Base-by-base conservation (phyloP, 2,329 filamentous ascomycete genomes). In the Cladosporium austrohemisphaericum region DNA sequence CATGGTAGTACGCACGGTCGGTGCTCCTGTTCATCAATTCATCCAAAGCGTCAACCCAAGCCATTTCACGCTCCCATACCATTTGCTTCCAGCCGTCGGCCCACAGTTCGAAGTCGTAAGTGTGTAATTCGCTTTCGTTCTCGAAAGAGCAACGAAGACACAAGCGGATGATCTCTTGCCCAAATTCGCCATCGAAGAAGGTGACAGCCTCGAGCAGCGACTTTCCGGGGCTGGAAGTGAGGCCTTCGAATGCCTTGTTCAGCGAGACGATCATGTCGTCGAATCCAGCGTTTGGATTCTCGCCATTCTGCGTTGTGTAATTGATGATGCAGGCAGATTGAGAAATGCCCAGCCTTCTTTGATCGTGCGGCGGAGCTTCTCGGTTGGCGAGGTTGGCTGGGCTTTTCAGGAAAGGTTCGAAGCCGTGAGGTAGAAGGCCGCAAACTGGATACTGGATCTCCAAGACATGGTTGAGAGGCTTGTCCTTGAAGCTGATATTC, bases 361-460 rank as follows among this genome's bases (percentile, higher is more conserved):
- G 37, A 9, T 49, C 36, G 20, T 38, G 25, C n/a, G 45, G 45
- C 1, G 45, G 45, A 10, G 45, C 45, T 14, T 49, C 36, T 9
- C 45, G 35, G 5, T 3, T 25, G 16, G 6, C 7, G 7, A 49
- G 14, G 10, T 35, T 26, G 11, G 25, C 25, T 7, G 45, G 45
- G 8, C 35, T 35, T 3, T 25, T 18, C 5, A 49, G 35, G 11
- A 25, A 14, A 2, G 18, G 35, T 14, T 26, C 13, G 10, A 20
- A 18, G 26, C 26, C 26, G n/a, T 23, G 23, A 8, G 45, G 28
- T 5, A 49, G 26, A 3, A 49, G 25, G 4, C 18, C 18, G 19
- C 20, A n/a, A 8, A 33, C 35, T 6, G 45, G 45, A 26, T 31
- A 49, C 11, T 31, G 13, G 22, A 49, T 49, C n/a, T 22, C 9